Evolutionary conservation across 805 yeast genomes (phyloP).

Genomic region (Clavispora vitiphila): DNA sequence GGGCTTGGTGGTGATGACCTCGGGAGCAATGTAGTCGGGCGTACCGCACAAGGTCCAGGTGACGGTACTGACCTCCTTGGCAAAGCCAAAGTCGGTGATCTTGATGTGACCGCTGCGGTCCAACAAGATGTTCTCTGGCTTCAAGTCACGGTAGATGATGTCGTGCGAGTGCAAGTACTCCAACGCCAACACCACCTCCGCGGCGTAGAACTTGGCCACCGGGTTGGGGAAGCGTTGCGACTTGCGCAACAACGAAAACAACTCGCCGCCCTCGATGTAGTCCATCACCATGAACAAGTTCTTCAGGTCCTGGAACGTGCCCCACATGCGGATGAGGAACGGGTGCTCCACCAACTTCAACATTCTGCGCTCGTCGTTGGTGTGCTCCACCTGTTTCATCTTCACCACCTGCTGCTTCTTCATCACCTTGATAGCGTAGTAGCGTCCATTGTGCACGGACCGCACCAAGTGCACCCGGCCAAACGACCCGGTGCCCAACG

Average conservation of each 20-base stretch:
- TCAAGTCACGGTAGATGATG: constrained; percentile 56
- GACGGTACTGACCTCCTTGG: constrained; percentile 55
- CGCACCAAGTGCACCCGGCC: constrained; percentile 57
- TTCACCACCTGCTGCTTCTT: constrained; percentile 54
- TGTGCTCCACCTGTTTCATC: constrained; percentile 61
- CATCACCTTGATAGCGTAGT: constrained; percentile 56
- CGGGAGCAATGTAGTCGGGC: constrained; percentile 63
- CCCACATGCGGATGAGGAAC: constrained; percentile 60
- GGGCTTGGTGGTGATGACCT: constrained; percentile 59
- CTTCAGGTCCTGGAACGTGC: constrained; percentile 56
- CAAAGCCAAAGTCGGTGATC: constrained; percentile 59
- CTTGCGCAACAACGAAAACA: constrained; percentile 51
- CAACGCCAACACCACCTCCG: constrained; percentile 54
- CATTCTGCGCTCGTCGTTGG: constrained; percentile 60
- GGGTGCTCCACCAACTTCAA: constrained; percentile 56
- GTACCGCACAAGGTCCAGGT: constrained; percentile 63
- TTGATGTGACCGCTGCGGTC: constrained; percentile 59
- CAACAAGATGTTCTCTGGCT: constrained; percentile 55
- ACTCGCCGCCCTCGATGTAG: constrained; percentile 61
- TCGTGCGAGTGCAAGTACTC: constrained; percentile 57
- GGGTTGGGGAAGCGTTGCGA: constrained; percentile 59
- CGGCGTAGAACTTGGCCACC: constrained; percentile 60
- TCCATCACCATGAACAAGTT: constrained; percentile 62
- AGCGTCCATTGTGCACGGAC: constrained; percentile 54
- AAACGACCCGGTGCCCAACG: constrained; percentile 58